These are phyloP conservation scores for Umbelopsis sp. DNA, from an alignment of 192 early-diverging fungal genomes.

Conservation along the genomic window DNA sequence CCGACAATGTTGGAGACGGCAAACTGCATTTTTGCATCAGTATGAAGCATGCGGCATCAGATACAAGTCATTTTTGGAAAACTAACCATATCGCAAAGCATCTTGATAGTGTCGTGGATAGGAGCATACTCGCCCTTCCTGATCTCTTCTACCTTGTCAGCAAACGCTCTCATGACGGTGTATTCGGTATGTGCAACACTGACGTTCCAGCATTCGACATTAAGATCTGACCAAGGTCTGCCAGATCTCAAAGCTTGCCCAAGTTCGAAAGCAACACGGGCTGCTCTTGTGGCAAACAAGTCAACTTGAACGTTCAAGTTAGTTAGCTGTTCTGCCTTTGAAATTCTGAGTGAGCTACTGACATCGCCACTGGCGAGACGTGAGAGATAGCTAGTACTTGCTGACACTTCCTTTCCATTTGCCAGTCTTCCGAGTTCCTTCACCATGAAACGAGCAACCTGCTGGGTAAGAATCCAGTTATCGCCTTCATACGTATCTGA, in stretches of 20 bases:
- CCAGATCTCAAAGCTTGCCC: constrained; percentile 51
- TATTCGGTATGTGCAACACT: constrained; percentile 78
- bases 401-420: constrained; percentile 35
- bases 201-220: constrained; percentile 70
- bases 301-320: constrained; percentile 59
- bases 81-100: constrained; percentile 25
- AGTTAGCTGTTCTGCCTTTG: constrained; percentile 37
- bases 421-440: constrained; percentile 57
- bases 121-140: constrained; percentile 18
- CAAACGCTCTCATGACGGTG: constrained; percentile 63
- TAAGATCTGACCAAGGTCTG: constrained; percentile 67
- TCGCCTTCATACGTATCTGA: constrained; percentile 62
- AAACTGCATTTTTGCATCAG: constrained; percentile 48
- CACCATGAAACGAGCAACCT: constrained; percentile 70
- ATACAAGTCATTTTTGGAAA: background rate
- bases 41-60: constrained; percentile 36
- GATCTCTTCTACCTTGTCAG: constrained; percentile 37
- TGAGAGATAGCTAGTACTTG: constrained; percentile 38
- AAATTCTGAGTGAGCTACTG: constrained; percentile 22
- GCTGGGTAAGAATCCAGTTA: constrained; percentile 69
- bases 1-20: constrained; percentile 47
- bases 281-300: constrained; percentile 70
- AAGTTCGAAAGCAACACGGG: constrained; percentile 61
- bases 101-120: constrained; percentile 32
- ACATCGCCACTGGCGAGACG: constrained; percentile 28